These are phyloP conservation scores for Irpex sp. DNA, from an alignment of 1,284 basidiomycete genomes.

Conservation along the genomic window DNA sequence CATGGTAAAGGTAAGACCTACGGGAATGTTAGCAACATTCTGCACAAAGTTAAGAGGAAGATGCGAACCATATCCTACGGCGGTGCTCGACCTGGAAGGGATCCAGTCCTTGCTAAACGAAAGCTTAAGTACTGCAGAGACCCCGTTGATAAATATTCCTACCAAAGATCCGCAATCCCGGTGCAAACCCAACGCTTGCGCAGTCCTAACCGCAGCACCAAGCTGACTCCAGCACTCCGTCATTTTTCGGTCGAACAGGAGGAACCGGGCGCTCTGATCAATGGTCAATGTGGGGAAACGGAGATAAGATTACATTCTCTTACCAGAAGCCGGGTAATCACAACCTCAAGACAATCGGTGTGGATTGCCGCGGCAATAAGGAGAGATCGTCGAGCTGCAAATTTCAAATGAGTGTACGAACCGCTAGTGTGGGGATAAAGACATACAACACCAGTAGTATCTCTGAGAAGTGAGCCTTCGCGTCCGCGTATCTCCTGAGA, in stretches of 20 bases:
- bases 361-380: conserved; percentile 89
- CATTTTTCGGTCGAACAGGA: conserved; percentile 85
- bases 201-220: conserved; percentile 89
- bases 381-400: conserved; percentile 75
- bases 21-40: conserved; percentile 10
- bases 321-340: conserved; percentile 84
- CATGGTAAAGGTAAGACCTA: conserved; percentile 90
- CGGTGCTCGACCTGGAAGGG: conserved; percentile 85
- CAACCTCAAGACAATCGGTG: conserved; percentile 85
- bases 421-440: neutral
- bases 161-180: conserved; percentile 88
- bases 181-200: conserved; percentile 91
- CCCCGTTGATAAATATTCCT: conserved; percentile 21
- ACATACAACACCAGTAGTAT: conserved; percentile 93
- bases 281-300: conserved; percentile 13
- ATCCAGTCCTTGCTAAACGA: conserved; percentile 58
- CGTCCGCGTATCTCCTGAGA: conserved; percentile 74
- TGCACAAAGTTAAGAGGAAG: conserved; percentile 2
- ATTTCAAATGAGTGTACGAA: neutral
- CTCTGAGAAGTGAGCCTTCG: conserved; percentile 77
- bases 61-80: conserved; percentile 77
- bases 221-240: conserved; percentile 96
- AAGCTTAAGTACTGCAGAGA: neutral
- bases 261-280: conserved; percentile 80
- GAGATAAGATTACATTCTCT: conserved; percentile 23